Conservation (phyloP, 2,329 filamentous ascomycete species). For the Volutella citrinella region DNA sequence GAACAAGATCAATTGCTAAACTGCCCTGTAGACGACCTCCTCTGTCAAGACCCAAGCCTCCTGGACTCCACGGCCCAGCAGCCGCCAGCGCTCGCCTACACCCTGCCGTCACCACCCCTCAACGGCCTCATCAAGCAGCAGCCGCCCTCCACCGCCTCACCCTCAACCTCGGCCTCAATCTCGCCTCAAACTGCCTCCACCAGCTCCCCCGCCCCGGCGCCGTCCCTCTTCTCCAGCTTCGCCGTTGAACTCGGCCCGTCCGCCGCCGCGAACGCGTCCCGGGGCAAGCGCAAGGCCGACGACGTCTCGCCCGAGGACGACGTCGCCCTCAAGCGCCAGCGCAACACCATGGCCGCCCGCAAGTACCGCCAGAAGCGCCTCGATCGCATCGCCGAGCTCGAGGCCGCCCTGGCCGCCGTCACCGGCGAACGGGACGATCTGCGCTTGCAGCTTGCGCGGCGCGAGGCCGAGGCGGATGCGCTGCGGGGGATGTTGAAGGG, state of each 20-base stretch:
- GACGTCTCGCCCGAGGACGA: slow-evolving; percentile 22
- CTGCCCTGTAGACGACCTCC: too few relatives aligned
- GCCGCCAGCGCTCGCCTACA: too few relatives aligned
- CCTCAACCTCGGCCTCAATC: too few relatives aligned
- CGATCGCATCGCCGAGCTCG: slow-evolving; percentile 62
- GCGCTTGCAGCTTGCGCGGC: slow-evolving; percentile 58
- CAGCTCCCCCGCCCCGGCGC: background rate
- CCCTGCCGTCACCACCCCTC: background rate
- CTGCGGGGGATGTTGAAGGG: slow-evolving; percentile 48
- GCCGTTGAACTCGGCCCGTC: slow-evolving; percentile 2
- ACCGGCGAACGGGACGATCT: slow-evolving; percentile 62
- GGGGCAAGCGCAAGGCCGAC: slow-evolving; percentile 14
- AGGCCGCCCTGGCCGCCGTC: slow-evolving; percentile 56
- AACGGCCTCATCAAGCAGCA: slow-evolving; percentile 1
- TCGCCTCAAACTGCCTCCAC: too few relatives aligned
- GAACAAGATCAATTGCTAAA: too few relatives aligned
- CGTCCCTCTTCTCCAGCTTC: background rate
- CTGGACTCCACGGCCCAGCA: too few relatives aligned
- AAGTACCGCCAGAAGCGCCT: slow-evolving; percentile 70
- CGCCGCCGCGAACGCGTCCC: slow-evolving; percentile 9
- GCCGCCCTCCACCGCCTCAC: background rate
- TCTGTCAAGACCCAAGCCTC: too few relatives aligned
- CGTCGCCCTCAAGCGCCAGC: slow-evolving; percentile 54
- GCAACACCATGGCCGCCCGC: slow-evolving; percentile 69
- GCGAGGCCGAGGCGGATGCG: slow-evolving; percentile 63